Evolutionary conservation across 2,329 filamentous ascomycete species (phyloP).

Genomic region (Juglanconis juglandina): DNA sequence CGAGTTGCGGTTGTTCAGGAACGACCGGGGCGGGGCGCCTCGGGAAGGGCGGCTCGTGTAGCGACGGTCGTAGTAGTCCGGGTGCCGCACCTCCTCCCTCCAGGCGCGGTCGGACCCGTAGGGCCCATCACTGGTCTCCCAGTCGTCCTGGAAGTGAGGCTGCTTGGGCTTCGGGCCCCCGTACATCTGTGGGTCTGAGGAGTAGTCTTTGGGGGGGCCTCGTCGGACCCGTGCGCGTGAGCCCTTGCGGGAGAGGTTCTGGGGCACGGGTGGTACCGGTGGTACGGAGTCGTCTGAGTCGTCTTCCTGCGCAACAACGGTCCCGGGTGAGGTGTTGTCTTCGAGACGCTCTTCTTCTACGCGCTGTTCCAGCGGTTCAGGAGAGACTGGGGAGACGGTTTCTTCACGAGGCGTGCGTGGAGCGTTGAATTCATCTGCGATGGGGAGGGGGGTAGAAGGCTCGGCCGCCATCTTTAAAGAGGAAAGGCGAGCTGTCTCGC

Average conservation of each 20-base stretch:
- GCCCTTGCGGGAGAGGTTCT: background rate
- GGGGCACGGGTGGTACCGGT: slow-evolving; percentile 5
- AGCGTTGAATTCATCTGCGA: background rate
- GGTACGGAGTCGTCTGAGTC: slow-evolving; percentile 12
- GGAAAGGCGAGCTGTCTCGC: background rate
- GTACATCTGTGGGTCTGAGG: slow-evolving; percentile 10
- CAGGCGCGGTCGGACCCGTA: slow-evolving; percentile 13
- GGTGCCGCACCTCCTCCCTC: slow-evolving; percentile 13
- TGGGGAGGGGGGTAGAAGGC: slow-evolving; percentile 1
- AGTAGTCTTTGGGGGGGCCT: background rate
- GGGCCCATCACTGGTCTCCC: background rate
- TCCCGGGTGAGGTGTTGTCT: slow-evolving; percentile 2
- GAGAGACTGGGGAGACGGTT: background rate
- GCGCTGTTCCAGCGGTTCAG: background rate
- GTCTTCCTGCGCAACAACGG: slow-evolving; percentile 3
- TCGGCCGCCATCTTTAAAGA: slow-evolving; percentile 1
- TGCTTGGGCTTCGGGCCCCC: slow-evolving; percentile 1
- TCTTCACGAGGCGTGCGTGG: background rate
- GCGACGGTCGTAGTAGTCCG: slow-evolving; percentile 10
- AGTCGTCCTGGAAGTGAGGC: slow-evolving; percentile 7
- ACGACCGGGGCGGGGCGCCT: slow-evolving; percentile 7
- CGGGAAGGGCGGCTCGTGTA: background rate
- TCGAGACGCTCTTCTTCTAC: slow-evolving; percentile 3
- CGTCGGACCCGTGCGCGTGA: slow-evolving; percentile 5
- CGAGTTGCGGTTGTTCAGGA: slow-evolving; percentile 7